phyloP scores from a whole-genome alignment of 306 rosid species.

The Lathyrus tuberosus region DNA sequence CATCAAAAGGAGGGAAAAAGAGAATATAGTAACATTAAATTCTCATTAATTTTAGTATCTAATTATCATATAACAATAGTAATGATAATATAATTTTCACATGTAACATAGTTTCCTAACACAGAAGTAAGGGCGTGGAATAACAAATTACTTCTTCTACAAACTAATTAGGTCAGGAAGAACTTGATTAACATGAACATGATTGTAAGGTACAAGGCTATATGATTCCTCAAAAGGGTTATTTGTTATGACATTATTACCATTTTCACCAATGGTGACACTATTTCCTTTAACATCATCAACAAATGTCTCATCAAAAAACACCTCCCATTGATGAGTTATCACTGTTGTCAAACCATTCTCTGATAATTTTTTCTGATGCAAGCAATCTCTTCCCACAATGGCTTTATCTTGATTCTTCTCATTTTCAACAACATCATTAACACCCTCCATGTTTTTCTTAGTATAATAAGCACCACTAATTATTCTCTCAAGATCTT shows the following conservation, averaged over 20 bases:
- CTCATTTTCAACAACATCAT: slow-evolving; percentile 8
- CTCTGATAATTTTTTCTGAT: slow-evolving; percentile 16
- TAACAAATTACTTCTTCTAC: slow-evolving; percentile 38
- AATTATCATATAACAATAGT: slow-evolving; percentile 1
- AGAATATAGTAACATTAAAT: not conserved
- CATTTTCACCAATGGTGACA: slow-evolving; percentile 19
- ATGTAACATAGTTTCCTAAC: not conserved
- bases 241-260: not conserved
- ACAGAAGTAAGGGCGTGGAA: not conserved
- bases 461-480: slow-evolving; percentile 31
- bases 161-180: slow-evolving; percentile 84
- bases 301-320: slow-evolving; percentile 53
- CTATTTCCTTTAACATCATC: slow-evolving; percentile 14
- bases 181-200: slow-evolving; percentile 35
- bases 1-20: not conserved
- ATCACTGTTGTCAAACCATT: slow-evolving; percentile 59
- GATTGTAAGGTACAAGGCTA: slow-evolving; percentile 34
- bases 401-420: slow-evolving; percentile 35
- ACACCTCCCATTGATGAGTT: slow-evolving; percentile 81
- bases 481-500: slow-evolving; percentile 61
- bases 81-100: not conserved
- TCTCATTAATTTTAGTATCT: slow-evolving; percentile 15
- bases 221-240: slow-evolving; percentile 51
- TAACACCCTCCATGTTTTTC: not conserved
- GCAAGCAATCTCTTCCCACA: slow-evolving; percentile 23